phyloP scores from a whole-genome alignment of 768 basidiomycete species.

The Tricholoma hemisulphureum region DNA sequence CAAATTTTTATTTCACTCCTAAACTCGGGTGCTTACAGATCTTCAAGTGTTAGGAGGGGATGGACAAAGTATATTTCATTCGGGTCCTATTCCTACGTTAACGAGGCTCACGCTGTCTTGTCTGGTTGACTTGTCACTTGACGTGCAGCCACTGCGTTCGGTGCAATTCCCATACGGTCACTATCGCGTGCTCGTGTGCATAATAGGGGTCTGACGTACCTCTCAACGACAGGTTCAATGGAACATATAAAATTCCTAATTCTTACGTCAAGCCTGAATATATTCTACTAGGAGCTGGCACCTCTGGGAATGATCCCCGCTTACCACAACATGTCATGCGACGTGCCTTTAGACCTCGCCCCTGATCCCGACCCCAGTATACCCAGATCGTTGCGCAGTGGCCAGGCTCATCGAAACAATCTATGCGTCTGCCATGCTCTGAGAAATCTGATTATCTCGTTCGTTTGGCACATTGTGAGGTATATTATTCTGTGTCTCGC shows the following conservation, averaged over 20 bases:
- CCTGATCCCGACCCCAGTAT: background rate
- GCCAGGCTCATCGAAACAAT: background rate
- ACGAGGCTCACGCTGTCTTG: background rate
- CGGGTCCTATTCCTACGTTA: background rate
- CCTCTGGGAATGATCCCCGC: background rate
- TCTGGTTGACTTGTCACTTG: slow-evolving; percentile 1
- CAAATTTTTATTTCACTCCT: background rate
- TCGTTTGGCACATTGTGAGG: background rate
- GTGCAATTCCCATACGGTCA: background rate
- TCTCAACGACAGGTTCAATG: background rate
- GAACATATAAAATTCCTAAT: background rate
- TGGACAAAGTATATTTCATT: background rate
- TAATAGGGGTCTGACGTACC: background rate
- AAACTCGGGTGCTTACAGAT: background rate
- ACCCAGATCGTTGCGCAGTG: background rate
- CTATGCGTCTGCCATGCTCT: background rate
- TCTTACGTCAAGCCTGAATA: background rate
- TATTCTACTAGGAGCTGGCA: background rate
- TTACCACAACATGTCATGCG: background rate
- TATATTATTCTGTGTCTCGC: background rate
- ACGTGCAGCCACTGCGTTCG: background rate
- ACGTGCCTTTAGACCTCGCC: background rate
- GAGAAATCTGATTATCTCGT: background rate
- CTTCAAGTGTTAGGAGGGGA: background rate
- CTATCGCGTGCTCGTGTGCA: background rate